Conservation (phyloP, 129 eudicot genomes). For the Lactuca saligna region DNA sequence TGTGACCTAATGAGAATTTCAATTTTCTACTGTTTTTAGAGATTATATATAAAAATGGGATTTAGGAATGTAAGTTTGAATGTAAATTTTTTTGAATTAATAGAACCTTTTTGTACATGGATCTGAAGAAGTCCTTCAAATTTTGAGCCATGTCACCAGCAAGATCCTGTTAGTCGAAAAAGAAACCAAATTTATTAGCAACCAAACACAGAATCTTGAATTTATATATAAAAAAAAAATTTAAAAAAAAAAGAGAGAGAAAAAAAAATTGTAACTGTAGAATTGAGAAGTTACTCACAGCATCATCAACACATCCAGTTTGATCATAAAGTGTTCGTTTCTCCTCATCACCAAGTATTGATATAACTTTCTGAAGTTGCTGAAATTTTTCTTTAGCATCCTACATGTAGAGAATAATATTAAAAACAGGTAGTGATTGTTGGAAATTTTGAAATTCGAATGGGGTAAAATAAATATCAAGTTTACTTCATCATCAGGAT, state of each 20-base stretch:
- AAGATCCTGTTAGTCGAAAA: constrained; percentile 52
- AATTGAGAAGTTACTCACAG: constrained; percentile 41
- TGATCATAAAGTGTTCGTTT: constrained; percentile 77
- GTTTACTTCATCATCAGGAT: constrained; percentile 69
- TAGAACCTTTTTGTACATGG: constrained; percentile 69
- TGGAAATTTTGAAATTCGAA: neutral
- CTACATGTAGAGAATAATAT: constrained; percentile 28
- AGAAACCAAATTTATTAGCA: constrained; percentile 7
- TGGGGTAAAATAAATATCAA: neutral
- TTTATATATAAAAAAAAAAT: neutral
- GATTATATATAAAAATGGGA: neutral
- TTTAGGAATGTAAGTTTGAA: neutral
- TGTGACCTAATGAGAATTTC: constrained; percentile 48
- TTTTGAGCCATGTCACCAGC: constrained; percentile 66
- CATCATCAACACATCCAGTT: constrained; percentile 81
- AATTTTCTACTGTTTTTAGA: neutral
- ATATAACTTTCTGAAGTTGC: constrained; percentile 77
- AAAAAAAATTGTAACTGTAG: neutral
- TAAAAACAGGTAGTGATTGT: neutral
- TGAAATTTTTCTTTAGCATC: constrained; percentile 82
- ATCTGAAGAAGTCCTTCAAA: constrained; percentile 57
- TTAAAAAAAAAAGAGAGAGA: too few species aligned
- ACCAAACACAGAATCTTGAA: neutral
- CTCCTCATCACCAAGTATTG: constrained; percentile 86
- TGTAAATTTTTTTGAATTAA: constrained; percentile 3